These are phyloP conservation scores for Aspergillus bertholletiae DNA, from an alignment of 495 filamentous ascomycete genomes.

Conservation along the genomic window DNA sequence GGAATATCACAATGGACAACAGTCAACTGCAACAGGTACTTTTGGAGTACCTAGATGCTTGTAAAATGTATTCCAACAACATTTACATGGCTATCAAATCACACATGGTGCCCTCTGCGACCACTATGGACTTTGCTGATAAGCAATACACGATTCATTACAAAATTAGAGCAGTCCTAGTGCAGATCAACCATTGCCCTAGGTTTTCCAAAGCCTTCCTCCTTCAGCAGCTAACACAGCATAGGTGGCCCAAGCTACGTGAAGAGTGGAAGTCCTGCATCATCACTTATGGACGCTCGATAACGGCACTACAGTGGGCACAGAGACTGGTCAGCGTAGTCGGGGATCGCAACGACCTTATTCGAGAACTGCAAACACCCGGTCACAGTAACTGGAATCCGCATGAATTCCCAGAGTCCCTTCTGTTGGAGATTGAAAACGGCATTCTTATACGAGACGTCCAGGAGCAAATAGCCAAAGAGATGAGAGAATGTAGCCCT, in stretches of 20 bases:
- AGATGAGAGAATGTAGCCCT: slow-evolving; percentile 48
- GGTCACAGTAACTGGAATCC: slow-evolving; percentile 56
- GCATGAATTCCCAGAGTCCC: slow-evolving; percentile 48
- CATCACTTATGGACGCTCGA: slow-evolving; percentile 31
- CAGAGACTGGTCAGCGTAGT: slow-evolving; percentile 22
- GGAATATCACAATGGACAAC: neutral
- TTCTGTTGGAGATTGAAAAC: slow-evolving; percentile 65
- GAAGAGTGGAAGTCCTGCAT: no score
- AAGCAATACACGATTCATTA: neutral
- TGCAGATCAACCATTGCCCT: neutral
- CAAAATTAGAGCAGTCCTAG: neutral
- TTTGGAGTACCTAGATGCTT: neutral
- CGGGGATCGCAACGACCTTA: slow-evolving; percentile 31
- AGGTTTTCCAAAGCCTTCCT: neutral
- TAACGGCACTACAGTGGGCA: slow-evolving; percentile 39
- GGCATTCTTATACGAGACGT: slow-evolving; percentile 57
- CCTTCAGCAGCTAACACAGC: no score
- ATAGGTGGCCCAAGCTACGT: no score
- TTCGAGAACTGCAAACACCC: slow-evolving; percentile 48
- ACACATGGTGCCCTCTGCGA: neutral
- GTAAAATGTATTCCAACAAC: neutral
- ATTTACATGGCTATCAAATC: neutral
- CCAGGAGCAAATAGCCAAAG: slow-evolving; percentile 53
- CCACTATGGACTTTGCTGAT: neutral
- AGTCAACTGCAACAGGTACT: neutral